phyloP scores from a whole-genome alignment of 306 rosid species.

The Citrullus mucosospermus region DNA sequence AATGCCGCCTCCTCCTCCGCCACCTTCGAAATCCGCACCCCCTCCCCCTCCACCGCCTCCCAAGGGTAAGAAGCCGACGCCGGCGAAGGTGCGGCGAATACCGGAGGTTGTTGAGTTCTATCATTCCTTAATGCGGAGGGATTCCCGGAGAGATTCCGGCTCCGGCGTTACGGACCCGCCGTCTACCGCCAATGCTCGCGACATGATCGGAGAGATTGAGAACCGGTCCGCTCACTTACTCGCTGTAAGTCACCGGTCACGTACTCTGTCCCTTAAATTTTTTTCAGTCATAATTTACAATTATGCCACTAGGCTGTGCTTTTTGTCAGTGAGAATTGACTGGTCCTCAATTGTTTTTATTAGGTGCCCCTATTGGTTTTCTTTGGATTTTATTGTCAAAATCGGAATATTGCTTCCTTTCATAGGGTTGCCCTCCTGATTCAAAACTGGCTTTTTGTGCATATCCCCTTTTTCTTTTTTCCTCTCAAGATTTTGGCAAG shows the following conservation, averaged over 20 bases:
- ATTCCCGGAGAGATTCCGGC: conserved; percentile 52
- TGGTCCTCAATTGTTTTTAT: conserved; percentile 8
- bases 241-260: conserved; percentile 53
- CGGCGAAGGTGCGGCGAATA: conserved; percentile 65
- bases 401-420: conserved; percentile 13
- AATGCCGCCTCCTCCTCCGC: conserved; percentile 17
- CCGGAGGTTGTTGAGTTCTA: conserved; percentile 98
- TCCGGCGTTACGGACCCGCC: conserved; percentile 30
- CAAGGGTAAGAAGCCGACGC: conserved; percentile 24
- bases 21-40: conserved; percentile 16
- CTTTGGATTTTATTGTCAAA: conserved; percentile 17
- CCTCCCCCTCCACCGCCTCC: conserved; percentile 79
- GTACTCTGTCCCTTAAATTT: background rate
- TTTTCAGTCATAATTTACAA: conserved; percentile 15
- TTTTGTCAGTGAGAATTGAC: conserved; percentile 31
- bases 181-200: conserved; percentile 65
- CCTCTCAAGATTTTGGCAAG: background rate
- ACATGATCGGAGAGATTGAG: conserved; percentile 99
- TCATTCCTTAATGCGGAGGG: conserved; percentile 90
- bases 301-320: conserved; percentile 27
- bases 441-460: background rate
- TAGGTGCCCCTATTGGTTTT: conserved; percentile 12
- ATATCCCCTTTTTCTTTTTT: background rate
- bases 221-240: conserved; percentile 84
- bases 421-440: conserved; percentile 30